Base-by-base conservation (phyloP, 1,284 basidiomycete genomes). In the Trametes sp. region DNA sequence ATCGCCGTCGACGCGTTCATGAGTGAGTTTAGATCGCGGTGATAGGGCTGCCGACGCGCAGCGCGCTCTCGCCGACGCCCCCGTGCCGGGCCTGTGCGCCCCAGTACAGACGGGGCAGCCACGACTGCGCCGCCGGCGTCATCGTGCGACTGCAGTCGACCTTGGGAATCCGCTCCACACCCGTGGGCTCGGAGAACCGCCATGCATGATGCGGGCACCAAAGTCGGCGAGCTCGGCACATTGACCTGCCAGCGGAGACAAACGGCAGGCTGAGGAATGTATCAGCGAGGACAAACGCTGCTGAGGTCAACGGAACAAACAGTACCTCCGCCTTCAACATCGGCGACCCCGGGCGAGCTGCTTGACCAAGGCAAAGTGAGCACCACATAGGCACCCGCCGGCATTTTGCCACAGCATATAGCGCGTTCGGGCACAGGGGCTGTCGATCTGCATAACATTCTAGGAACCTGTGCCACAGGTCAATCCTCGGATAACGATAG, bases 1-100 rank as follows among this genome's bases (percentile, higher is more conserved):
- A 13, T n/a, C 28, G 26, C 29, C 46, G 46, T 33, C 48, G 33
- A 33, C n/a, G 31, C 50, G 21, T 8, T 13, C 19, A n/a, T n/a
- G n/a, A n/a, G n/a, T n/a, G n/a, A 10, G 10, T 9, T 24, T 24
- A 21, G 53, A 56, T 48, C 45, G 52, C 46, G 52, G 44, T 13
- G 36, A 54, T 60, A 54, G 7, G 28, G 21, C 52, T 44, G 59
- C 59, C 35, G 45, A 49, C 52, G 51, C 59, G 42, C 57, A 45
- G 57, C 29, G 10, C 19, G 35, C 50, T 28, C 29, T 49, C 28
- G 45, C 45, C 45, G 45, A 36, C 26, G 26, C 28, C 23, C 46
- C 41, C 41, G 21, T 26, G 5, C 49, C 48, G 49, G 45, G 21
- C 28, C 19, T 51, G 38, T 45, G 42, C 31, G 4, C 29, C 42